Conservation (phyloP, 1,284 basidiomycete genomes). For the Trametes hirsuta region DNA sequence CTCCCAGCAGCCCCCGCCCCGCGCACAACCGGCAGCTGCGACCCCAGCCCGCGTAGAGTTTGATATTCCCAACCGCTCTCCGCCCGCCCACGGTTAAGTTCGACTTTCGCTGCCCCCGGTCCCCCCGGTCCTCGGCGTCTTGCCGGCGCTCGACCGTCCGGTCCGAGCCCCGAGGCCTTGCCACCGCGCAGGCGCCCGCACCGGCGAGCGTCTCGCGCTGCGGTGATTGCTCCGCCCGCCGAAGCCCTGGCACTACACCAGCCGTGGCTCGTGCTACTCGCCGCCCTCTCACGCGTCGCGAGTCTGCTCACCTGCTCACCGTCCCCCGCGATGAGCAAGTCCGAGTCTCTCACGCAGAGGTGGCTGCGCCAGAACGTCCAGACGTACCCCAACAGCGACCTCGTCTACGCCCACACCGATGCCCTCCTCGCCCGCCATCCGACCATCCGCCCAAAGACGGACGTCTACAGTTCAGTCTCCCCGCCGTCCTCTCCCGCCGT, state of each 20-base stretch:
- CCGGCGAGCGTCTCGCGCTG: too few relatives aligned
- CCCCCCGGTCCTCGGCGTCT: conserved; percentile 3
- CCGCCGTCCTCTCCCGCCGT: conserved; percentile 11
- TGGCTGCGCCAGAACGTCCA: conserved; percentile 78
- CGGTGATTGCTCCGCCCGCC: neutral
- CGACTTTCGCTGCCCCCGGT: neutral
- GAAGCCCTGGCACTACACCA: neutral
- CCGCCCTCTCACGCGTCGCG: neutral
- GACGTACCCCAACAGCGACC: conserved; percentile 63
- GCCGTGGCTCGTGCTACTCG: neutral
- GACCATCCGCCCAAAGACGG: conserved; percentile 85
- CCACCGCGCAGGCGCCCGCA: too few relatives aligned
- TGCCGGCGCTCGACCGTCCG: too few relatives aligned
- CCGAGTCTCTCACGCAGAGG: conserved; percentile 48
- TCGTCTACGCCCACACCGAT: conserved; percentile 67
- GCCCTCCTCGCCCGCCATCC: conserved; percentile 60
- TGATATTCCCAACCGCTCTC: conserved; percentile 15
- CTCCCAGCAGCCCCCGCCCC: neutral
- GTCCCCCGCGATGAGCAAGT: conserved; percentile 29
- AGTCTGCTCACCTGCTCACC: neutral
- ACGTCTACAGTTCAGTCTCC: conserved; percentile 81
- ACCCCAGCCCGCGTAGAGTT: conserved; percentile 20
- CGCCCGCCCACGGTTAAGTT: neutral
- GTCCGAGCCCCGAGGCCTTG: too few relatives aligned
- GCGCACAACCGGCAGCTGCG: conserved; percentile 20